Conservation (phyloP, 1,284 basidiomycete genomes). For the Pseudozyma pruni region DNA sequence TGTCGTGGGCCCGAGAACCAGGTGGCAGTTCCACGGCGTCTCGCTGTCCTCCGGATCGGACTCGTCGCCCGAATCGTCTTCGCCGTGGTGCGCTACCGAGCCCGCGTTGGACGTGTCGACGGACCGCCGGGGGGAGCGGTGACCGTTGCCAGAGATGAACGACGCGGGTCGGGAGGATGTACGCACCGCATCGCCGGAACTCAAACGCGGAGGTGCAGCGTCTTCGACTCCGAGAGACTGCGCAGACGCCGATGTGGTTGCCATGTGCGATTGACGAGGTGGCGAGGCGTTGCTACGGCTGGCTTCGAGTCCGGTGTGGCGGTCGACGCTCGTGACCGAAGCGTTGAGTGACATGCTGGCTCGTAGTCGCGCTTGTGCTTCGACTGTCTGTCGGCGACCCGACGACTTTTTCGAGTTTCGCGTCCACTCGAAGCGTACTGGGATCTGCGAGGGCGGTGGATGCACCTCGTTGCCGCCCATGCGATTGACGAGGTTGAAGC, state of each 20-base stretch:
- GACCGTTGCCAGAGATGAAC: conserved; percentile 25
- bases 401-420: conserved; percentile 31
- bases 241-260: conserved; percentile 20
- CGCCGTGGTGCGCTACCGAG: conserved; percentile 27
- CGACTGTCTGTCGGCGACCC: conserved; percentile 13
- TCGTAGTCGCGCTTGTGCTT: conserved; percentile 28
- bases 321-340: conserved; percentile 29
- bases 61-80: conserved; percentile 42
- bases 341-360: conserved; percentile 41
- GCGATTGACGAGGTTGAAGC: conserved; percentile 54
- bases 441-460: conserved; percentile 48
- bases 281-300: conserved; percentile 23
- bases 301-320: conserved; percentile 9
- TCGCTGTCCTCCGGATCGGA: conserved; percentile 93
- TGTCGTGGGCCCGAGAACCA: conserved; percentile 67
- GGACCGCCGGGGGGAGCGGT: conserved; percentile 31
- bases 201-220: conserved; percentile 1
- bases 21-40: conserved; percentile 86
- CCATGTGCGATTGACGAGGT: conserved; percentile 3
- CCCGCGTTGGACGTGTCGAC: conserved; percentile 40
- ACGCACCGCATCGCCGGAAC: conserved; percentile 19
- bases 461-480: conserved; percentile 49
- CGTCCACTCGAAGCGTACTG: conserved; percentile 64
- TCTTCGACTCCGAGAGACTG: conserved; percentile 23
- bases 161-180: conserved; percentile 31